A percentile compares a stretch with the other conserved stretches of the same genome.
phyloP scores from a whole-genome alignment of 176 grass and related monocot species.

The Thalia dealbata region DNA sequence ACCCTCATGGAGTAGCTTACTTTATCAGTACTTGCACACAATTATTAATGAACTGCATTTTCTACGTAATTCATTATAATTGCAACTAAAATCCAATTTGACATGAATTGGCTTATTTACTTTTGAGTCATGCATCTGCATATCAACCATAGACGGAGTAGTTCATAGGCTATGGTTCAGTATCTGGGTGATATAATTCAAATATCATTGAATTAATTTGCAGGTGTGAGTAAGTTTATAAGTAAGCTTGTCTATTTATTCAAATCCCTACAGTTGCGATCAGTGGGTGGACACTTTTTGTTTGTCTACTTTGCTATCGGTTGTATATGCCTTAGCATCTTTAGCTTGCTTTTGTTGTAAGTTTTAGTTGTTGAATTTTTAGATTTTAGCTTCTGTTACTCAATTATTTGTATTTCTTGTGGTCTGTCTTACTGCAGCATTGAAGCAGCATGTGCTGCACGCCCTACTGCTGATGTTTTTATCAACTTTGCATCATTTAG shows the following conservation, averaged over 20 bases:
- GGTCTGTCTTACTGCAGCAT: constrained; percentile 41
- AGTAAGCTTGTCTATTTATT: not conserved
- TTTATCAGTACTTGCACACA: not conserved
- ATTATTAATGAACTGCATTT: not conserved
- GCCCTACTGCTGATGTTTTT: constrained; percentile 97
- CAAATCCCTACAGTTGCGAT: not conserved
- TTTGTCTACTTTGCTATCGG: not conserved
- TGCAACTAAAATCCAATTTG: not conserved
- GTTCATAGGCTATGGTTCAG: not conserved
- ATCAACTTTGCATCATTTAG: constrained; percentile 98
- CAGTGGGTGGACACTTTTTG: not conserved
- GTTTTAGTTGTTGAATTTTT: not conserved
- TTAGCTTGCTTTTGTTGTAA: not conserved
- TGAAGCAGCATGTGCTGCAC: constrained; percentile 84
- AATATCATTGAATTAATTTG: not conserved
- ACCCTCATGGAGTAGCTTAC: not conserved
- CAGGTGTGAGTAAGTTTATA: not conserved
- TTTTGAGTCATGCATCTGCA: not conserved
- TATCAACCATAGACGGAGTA: not conserved
- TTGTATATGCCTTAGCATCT: not conserved
- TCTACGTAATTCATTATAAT: not conserved
- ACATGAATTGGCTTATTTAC: too few relatives aligned
- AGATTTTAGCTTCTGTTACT: not conserved
- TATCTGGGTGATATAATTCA: not conserved
- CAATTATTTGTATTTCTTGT: not conserved